Evolutionary conservation across 169 alveolate species (phyloP), one percentile per base, ranked within the genome.

Genomic region (Plasmodium malariae): DNA sequence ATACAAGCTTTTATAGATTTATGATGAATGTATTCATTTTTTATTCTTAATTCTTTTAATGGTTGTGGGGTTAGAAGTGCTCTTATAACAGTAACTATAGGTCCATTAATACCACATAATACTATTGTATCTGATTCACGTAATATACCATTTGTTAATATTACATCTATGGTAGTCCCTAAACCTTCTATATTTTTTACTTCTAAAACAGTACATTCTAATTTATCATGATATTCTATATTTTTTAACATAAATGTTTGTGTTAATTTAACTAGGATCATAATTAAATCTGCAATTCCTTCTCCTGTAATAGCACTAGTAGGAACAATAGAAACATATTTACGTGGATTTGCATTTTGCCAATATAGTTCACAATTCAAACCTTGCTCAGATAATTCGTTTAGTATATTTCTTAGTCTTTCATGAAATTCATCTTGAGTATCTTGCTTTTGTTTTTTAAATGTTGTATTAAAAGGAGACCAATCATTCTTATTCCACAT

Each of bases 291-390:
- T 19, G 99, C 99, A 4, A 99, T 94, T 17, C 99, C 99, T 92
- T 98, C 99, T 28, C 99, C 99, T 2, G 99, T 99, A 49, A 98
- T 95, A 2, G 99, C 99, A 51, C 99, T 96, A 17, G 99, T 99
- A 0, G 99, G 99, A 14, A 98, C 99, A 9, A 98, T 96, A 43
- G 99, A 97, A 26, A 99, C 97, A 92, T 95, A 97, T 51, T 97
- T 94, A 30, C 98, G 88, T 37, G 98, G 97, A 91, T 98, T 98
- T 54, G 95, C 95, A 76, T 98, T 99, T 88, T 98, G 97, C 99
- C 99, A 98, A 88, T 98, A 98, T 48, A 98, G 87, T 30, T 94
- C 95, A 55, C 99, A 96, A 94, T 99, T 99, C 37, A 98, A 95
- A 34, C 99, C 99, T 88, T 97, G 97, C 95, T 98, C 99, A 34